phyloP scores from a whole-genome alignment of 371 early-diverging fungal genomes.

The Blyttiomyces sp. region DNA sequence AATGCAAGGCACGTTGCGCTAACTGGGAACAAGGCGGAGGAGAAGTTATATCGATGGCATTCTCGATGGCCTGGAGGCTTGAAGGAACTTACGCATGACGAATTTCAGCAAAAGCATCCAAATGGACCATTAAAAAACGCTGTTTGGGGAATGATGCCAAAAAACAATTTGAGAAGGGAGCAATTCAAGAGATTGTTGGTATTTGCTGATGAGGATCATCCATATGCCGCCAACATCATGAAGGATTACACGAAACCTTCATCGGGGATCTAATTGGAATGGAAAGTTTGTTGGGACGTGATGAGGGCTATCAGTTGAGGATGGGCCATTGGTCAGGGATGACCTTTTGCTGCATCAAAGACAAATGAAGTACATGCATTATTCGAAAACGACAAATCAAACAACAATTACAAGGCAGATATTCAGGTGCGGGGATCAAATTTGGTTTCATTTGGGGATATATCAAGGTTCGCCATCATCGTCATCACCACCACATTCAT shows the following conservation, averaged over 20 bases:
- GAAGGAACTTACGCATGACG: constrained; percentile 74
- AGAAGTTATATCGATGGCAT: constrained; percentile 89
- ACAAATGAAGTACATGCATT: too few relatives aligned
- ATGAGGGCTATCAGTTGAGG: too few relatives aligned
- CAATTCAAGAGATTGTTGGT: constrained; percentile 78
- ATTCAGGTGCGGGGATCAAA: neutral
- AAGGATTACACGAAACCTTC: constrained; percentile 58
- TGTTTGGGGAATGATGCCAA: constrained; percentile 94
- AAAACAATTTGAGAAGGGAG: constrained; percentile 78
- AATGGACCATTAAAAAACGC: constrained; percentile 82
- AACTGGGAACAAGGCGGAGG: constrained; percentile 82
- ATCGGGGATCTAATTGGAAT: too few relatives aligned
- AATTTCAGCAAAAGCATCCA: constrained; percentile 74
- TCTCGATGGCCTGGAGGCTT: constrained; percentile 90
- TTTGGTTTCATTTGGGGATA: neutral
- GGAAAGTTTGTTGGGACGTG: too few relatives aligned
- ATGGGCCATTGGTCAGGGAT: too few relatives aligned
- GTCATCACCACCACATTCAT: neutral
- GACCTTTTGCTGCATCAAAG: too few relatives aligned
- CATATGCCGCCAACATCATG: constrained; percentile 84
- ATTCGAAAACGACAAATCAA: too few relatives aligned
- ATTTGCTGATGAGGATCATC: constrained; percentile 88
- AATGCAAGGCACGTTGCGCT: constrained; percentile 83
- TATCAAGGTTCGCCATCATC: neutral
- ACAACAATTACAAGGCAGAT: too few relatives aligned